Conservation (phyloP, 495 filamentous ascomycete genomes). For the Zalerion maritima region DNA sequence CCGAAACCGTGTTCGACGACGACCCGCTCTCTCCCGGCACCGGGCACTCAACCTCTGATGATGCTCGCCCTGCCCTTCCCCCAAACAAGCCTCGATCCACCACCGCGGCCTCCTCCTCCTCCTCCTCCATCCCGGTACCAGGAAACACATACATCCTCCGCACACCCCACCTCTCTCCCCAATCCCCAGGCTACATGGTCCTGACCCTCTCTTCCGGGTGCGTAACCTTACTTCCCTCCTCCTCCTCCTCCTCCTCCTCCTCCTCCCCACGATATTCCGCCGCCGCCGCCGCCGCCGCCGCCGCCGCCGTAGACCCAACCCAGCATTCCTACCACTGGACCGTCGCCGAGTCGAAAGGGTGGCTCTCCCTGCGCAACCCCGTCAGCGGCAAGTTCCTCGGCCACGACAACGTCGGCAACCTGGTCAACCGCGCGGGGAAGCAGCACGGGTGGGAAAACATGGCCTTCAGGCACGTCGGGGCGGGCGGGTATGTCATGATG, state of each 20-base stretch:
- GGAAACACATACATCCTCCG: conserved; percentile 12
- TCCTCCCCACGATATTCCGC: too few relatives aligned
- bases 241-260: conserved; percentile 9
- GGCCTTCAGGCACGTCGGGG: conserved; percentile 9
- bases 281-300: too few relatives aligned
- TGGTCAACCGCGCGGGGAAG: conserved; percentile 9
- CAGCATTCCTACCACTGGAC: conserved; percentile 15
- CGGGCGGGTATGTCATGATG: conserved; percentile 18
- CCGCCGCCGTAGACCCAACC: too few relatives aligned
- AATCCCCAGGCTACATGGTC: too few relatives aligned
- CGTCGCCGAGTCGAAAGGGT: conserved; percentile 18
- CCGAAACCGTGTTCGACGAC: conserved; percentile 9
- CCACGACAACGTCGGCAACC: conserved; percentile 8
- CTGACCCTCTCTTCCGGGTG: conserved; percentile 16
- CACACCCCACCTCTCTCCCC: too few relatives aligned
- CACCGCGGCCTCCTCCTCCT: conserved; percentile 2
- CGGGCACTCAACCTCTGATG: too few relatives aligned
- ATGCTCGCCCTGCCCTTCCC: too few relatives aligned
- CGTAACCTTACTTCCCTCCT: conserved; percentile 10
- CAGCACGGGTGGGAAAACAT: conserved; percentile 15
- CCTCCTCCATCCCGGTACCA: conserved; percentile 9
- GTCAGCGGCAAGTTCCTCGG: conserved; percentile 14
- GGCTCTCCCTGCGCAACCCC: conserved; percentile 17
- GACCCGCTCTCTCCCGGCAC: too few relatives aligned
- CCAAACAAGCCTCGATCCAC: conserved; percentile 7